phyloP scores from a whole-genome alignment of 805 yeast genomes.

The Saccharomycopsis sp. region DNA sequence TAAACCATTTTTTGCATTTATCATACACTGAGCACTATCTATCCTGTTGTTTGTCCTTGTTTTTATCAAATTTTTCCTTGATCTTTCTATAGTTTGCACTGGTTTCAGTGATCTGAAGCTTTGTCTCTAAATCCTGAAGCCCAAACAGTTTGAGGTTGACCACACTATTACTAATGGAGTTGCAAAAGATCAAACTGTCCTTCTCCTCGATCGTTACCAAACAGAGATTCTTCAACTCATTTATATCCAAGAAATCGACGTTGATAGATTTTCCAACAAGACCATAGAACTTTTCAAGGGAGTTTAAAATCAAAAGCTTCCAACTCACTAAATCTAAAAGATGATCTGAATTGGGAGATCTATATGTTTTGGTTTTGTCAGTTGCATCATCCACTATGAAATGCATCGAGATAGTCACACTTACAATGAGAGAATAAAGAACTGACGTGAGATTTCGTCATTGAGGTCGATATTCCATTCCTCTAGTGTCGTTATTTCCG shows the following conservation, averaged over 20 bases:
- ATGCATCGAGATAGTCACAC: too few species aligned
- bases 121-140: not conserved
- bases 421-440: not conserved
- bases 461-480: slow-evolving; percentile 3
- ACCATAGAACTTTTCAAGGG: slow-evolving; percentile 34
- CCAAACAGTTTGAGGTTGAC: not conserved
- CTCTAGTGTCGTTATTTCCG: slow-evolving; percentile 7
- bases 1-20: not conserved
- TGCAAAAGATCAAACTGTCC: not conserved
- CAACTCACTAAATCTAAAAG: slow-evolving; percentile 31
- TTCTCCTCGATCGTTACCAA: not conserved
- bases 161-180: not conserved
- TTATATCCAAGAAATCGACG: slow-evolving; percentile 26
- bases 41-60: not conserved
- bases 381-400: too few species aligned
- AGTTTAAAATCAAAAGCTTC: slow-evolving; percentile 32
- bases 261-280: slow-evolving; percentile 36
- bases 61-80: not conserved
- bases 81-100: not conserved
- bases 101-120: not conserved
- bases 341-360: not conserved
- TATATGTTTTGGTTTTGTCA: too few species aligned
- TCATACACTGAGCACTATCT: not conserved
- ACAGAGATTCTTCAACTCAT: slow-evolving; percentile 15
- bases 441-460: slow-evolving; percentile 2